Conservation (phyloP, 148 eudicot species). For the Vaccinium vitisidaea region DNA sequence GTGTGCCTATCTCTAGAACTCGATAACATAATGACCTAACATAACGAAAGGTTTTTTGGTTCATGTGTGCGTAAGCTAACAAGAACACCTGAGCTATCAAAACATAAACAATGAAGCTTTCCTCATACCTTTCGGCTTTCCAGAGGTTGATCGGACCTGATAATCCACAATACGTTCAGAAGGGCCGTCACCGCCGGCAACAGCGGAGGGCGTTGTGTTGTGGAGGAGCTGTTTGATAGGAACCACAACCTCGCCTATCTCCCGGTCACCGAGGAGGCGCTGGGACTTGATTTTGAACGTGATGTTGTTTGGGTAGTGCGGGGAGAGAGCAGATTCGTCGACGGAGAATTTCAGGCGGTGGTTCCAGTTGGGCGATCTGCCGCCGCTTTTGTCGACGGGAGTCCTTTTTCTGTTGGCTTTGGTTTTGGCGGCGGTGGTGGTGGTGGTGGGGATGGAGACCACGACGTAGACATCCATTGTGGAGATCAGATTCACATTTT, state of each 20-base stretch:
- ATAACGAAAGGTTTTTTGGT: too few relatives aligned
- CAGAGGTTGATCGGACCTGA: slow-evolving; percentile 37
- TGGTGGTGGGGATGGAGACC: slow-evolving; percentile 41
- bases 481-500: slow-evolving; percentile 47
- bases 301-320: slow-evolving; percentile 34
- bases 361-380: slow-evolving; percentile 56
- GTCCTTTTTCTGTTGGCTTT: slow-evolving; percentile 38
- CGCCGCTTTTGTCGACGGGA: slow-evolving; percentile 44
- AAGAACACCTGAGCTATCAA: too few relatives aligned
- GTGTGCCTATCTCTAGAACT: background rate
- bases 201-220: background rate
- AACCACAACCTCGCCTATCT: slow-evolving; percentile 58
- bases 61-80: background rate
- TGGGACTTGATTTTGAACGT: slow-evolving; percentile 46
- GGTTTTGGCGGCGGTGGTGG: slow-evolving; percentile 24
- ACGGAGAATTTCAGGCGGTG: slow-evolving; percentile 44
- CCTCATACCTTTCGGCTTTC: slow-evolving; percentile 37
- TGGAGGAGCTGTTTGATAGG: slow-evolving; percentile 46
- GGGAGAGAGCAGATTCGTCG: slow-evolving; percentile 41
- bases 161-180: slow-evolving; percentile 21
- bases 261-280: slow-evolving; percentile 56
- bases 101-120: background rate
- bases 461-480: slow-evolving; percentile 70
- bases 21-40: background rate
- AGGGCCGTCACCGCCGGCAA: background rate